phyloP scores from a whole-genome alignment of 371 early-diverging fungal species.

The Syncephalis plumigaleata region DNA sequence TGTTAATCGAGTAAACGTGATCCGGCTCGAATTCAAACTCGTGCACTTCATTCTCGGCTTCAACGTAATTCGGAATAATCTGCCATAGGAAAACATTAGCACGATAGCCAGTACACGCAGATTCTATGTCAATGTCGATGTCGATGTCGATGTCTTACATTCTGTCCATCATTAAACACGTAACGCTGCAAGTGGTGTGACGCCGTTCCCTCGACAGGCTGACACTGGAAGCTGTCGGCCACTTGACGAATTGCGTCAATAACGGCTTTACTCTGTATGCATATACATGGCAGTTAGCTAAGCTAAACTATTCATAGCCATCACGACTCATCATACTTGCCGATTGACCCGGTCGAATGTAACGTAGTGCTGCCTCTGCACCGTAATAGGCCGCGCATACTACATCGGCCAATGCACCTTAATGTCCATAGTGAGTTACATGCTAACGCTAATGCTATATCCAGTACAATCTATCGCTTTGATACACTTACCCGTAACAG shows the following conservation, averaged over 20 bases:
- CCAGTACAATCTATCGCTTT: too few relatives aligned
- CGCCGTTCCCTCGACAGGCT: slow-evolving; percentile 71
- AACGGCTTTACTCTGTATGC: slow-evolving; percentile 38
- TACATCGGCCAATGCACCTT: slow-evolving; percentile 43
- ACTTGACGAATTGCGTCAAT: slow-evolving; percentile 59
- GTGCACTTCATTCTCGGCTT: slow-evolving; percentile 45
- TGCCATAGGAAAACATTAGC: slow-evolving; percentile 27
- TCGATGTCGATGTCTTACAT: not conserved
- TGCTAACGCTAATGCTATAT: too few relatives aligned
- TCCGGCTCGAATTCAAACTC: slow-evolving; percentile 60
- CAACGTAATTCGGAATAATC: slow-evolving; percentile 69
- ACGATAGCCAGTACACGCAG: too few relatives aligned
- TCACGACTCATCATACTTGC: slow-evolving; percentile 8
- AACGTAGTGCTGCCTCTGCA: slow-evolving; percentile 54
- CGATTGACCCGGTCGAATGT: slow-evolving; percentile 64
- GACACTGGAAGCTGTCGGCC: slow-evolving; percentile 64
- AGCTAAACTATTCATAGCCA: not conserved
- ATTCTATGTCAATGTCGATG: too few relatives aligned
- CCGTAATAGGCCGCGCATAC: slow-evolving; percentile 67
- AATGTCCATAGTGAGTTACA: too few relatives aligned
- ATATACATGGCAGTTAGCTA: slow-evolving; percentile 9
- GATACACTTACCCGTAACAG: slow-evolving; percentile 42
- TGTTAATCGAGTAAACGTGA: slow-evolving; percentile 69
- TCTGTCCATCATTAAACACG: slow-evolving; percentile 49
- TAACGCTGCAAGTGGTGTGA: slow-evolving; percentile 70